These are phyloP conservation scores for Strigomonas oncopelti DNA, from an alignment of 208 protist genomes.

Conservation along the genomic window DNA sequence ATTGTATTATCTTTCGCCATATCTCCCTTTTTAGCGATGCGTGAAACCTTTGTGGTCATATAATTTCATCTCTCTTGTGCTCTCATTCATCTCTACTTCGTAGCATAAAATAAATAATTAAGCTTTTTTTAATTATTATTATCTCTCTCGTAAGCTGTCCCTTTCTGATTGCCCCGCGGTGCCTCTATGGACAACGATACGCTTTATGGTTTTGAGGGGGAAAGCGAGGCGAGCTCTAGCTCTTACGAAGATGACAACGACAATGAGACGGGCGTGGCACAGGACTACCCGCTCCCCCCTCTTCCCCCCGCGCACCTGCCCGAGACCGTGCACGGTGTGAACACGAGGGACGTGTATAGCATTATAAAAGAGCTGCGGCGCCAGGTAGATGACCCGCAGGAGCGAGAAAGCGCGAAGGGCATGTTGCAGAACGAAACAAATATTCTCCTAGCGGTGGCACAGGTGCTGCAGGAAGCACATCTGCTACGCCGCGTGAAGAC, in stretches of 20 bases:
- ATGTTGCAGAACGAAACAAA: slow-evolving; percentile 61
- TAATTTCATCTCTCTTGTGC: no score
- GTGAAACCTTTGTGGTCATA: no score
- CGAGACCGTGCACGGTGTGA: slow-evolving; percentile 46
- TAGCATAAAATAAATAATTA: no score
- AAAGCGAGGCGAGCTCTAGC: neutral
- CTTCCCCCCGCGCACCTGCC: slow-evolving; percentile 50
- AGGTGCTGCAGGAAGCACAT: slow-evolving; percentile 64
- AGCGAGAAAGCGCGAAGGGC: slow-evolving; percentile 42
- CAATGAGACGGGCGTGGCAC: slow-evolving; percentile 28
- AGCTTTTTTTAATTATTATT: neutral
- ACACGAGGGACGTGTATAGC: slow-evolving; percentile 58
- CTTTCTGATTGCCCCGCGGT: no score
- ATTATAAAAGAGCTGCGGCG: slow-evolving; percentile 62
- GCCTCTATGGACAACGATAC: neutral
- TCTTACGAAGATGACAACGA: slow-evolving; percentile 27
- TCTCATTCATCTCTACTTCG: no score
- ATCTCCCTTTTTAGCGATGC: no score
- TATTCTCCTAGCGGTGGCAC: slow-evolving; percentile 55
- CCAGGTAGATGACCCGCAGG: slow-evolving; percentile 52
- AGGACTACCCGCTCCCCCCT: slow-evolving; percentile 42
- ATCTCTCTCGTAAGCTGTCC: neutral
- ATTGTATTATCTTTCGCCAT: no score
- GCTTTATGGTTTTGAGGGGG: neutral
- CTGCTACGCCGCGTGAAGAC: slow-evolving; percentile 41